Evolutionary conservation across 2,329 filamentous ascomycete species (phyloP).

Genomic region (Nigrospora oryzae): DNA sequence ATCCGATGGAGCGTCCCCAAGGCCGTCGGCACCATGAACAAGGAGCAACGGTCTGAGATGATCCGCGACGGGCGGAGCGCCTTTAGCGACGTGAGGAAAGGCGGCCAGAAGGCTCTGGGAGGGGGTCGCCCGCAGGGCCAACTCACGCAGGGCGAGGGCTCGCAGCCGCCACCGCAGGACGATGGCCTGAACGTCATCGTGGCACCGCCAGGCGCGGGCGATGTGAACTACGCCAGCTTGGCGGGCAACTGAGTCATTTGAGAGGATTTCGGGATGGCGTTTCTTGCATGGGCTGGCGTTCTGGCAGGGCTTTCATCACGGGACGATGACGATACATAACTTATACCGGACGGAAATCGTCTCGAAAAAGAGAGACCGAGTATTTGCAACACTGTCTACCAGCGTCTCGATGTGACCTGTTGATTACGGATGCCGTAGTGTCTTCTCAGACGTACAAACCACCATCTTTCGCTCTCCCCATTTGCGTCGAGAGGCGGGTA

Average conservation of each 20-base stretch:
- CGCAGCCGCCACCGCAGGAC: constrained; percentile 18
- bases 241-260: constrained; percentile 57
- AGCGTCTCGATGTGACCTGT: too few species aligned
- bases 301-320: constrained; percentile 3
- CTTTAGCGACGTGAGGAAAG: constrained; percentile 31
- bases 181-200: constrained; percentile 45
- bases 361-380: too few species aligned
- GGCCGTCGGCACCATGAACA: constrained; percentile 84
- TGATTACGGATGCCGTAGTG: too few species aligned
- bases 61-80: constrained; percentile 66
- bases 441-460: too few species aligned
- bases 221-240: constrained; percentile 79
- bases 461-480: too few species aligned
- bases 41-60: constrained; percentile 74
- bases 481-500: too few species aligned
- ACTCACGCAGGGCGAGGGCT: constrained; percentile 14
- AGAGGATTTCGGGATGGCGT: constrained; percentile 4
- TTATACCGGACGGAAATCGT: too few species aligned
- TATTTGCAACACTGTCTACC: too few species aligned
- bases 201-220: constrained; percentile 69
- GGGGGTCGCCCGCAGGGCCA: constrained; percentile 17
- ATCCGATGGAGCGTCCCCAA: constrained; percentile 92
- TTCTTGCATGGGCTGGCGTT: constrained; percentile 18
- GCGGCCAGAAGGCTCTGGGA: constrained; percentile 20
- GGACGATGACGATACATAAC: too few species aligned